Conservation (phyloP, 1,284 basidiomycete genomes). For the Ceratobasidium sp. region DNA sequence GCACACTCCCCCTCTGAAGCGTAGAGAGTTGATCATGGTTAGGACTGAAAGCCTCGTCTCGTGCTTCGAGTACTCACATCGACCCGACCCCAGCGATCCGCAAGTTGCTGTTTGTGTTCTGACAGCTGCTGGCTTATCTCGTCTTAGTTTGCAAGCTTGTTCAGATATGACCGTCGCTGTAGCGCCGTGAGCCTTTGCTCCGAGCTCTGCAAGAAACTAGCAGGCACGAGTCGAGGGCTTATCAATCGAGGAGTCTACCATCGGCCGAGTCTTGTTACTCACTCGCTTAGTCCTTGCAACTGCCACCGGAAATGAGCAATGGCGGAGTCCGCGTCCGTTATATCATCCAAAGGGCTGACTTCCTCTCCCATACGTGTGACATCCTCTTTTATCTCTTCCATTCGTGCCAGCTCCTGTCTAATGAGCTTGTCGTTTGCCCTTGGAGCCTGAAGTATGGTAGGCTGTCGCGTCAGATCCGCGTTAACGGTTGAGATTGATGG, state of each 20-base stretch:
- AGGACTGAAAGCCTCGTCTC: too few species aligned
- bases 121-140: not conserved
- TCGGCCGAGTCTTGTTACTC: not conserved
- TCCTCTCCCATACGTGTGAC: not conserved
- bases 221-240: not conserved
- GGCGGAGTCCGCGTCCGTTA: not conserved
- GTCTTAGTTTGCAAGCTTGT: not conserved
- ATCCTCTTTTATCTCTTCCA: not conserved
- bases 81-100: not conserved
- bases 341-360: not conserved
- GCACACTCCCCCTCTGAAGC: too few species aligned
- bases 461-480: not conserved
- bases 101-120: not conserved
- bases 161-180: not conserved
- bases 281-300: not conserved
- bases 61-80: too few species aligned
- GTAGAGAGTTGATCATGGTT: too few species aligned
- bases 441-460: not conserved
- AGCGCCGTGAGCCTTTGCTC: not conserved
- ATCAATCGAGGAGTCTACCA: too few species aligned
- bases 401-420: not conserved
- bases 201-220: not conserved
- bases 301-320: not conserved
- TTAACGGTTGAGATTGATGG: not conserved
- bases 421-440: not conserved